Evolutionary conservation across 192 early-diverging fungal genomes (phyloP), one percentile per base, ranked within the genome.

Genomic region (Rhizoclosmatium globosum): DNA sequence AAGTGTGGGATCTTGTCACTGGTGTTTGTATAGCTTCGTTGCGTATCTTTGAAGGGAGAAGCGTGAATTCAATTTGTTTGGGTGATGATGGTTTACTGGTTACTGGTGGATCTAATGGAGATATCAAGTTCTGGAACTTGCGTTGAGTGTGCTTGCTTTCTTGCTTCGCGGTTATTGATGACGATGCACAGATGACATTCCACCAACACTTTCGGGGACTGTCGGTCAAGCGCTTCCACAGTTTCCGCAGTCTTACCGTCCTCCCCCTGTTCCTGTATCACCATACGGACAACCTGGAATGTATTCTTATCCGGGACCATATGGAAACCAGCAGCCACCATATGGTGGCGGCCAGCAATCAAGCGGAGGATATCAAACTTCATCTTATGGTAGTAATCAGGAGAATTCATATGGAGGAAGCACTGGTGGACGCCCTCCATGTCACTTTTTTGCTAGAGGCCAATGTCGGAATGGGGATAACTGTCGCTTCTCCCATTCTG

Each of bases 41-140:
- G 47, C 31, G 11, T 4, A 47, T 47, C 17, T 58, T 60, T 67
- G 47, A 67, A 23, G 60, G 60, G 23, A 66, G 58, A 44, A 45
- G 39, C 31, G 64, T 68, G 31, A 77, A 68, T 68, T 21, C 75
- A 11, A 38, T 77, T 53, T 64, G 62, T 48, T 53, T 77, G 7
- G 56, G 21, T 15, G 50, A n/a, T 3, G 50, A 31, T 6, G 42
- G 19, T 17, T 42, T 71, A 11, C 47, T 79, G 59, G 47, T 71
- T 47, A 48, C 59, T 21, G 78, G 68, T 19, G 43, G 46, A 3
- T 44, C 58, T 23, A 65, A 79, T 44, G 69, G 68, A 3, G 41
- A n/a, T 19, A 72, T 79, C 69, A 79, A 79, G 56, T 46, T 57
- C 15, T 79, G 53, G 56, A 60, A 79, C 47, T 48, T 79, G 59